Base-by-base conservation (phyloP, 345 rosid genomes). In the Euphorbia peplus region DNA sequence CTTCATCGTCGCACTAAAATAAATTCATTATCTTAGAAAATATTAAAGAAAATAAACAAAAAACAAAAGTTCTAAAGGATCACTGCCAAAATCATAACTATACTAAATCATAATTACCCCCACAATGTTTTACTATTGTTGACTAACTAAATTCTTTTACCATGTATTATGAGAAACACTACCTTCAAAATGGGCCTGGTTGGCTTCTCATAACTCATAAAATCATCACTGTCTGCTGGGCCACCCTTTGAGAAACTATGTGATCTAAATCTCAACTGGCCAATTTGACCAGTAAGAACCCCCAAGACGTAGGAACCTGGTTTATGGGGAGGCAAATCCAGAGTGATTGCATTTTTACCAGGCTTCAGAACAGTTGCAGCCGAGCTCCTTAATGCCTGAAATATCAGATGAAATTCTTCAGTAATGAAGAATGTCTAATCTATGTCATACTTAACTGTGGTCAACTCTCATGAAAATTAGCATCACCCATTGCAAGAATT, bases 121-220 rank as follows among this genome's bases (percentile, higher is more conserved):
- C 70, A 54, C 53, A 22, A 52, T 1, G 7, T 22, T 32, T 32
- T 30, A 35, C 37, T 8, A 25, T 42, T 9, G 21, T 63, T 63
- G 22, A 5, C 35, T 5, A 14, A n/a, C n/a, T n/a, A n/a, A n/a
- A 5, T 42, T 63, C 37, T 37, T 6, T 28, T 44, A 8, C 62
- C 46, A 13, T 63, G 52, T 47, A 71, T 72, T 44, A 76, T 59
- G 47, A 65, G 60, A 78, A 54, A 53, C 60, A 57, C 26, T 78
- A 90, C 97, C 97, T 95, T 91, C 78, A 95, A 76, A 72, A 95
- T 87, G 72, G 98, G 92, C 74, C 89, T 86, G 52, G 90, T 85
- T 80, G 98, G 97, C 73, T 88, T 95, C 81, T 95, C 99, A 76
- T 88, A 87, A 79, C 95, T 91, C 96, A 91, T 91, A 70, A 95